A percentile compares a stretch with the other conserved stretches of the same genome.
These are phyloP conservation scores for Lithohypha guttulata DNA, from an alignment of 2,329 filamentous ascomycete species.

Conservation along the genomic window DNA sequence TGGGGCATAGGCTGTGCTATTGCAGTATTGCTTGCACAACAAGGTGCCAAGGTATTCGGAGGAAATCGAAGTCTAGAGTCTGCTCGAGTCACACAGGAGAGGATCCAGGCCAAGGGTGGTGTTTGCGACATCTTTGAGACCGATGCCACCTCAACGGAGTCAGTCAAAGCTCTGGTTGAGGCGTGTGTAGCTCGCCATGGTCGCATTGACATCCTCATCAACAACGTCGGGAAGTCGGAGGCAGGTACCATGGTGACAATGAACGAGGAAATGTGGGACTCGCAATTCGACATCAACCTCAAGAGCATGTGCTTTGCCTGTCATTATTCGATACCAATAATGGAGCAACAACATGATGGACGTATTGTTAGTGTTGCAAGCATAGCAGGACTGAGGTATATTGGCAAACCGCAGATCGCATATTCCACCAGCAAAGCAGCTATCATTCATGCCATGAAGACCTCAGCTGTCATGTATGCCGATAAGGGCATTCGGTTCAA, in stretches of 20 bases:
- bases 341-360: slow-evolving; percentile 39
- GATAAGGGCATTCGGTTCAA: slow-evolving; percentile 41
- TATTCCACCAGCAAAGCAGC: slow-evolving; percentile 41
- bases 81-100: slow-evolving; percentile 30
- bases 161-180: slow-evolving; percentile 44
- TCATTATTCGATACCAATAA: slow-evolving; percentile 44
- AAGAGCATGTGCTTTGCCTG: slow-evolving; percentile 46
- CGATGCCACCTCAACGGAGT: slow-evolving; percentile 43
- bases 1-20: slow-evolving; percentile 45
- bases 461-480: slow-evolving; percentile 39
- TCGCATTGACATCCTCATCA: slow-evolving; percentile 49
- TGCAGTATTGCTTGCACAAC: slow-evolving; percentile 36
- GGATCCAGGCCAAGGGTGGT: slow-evolving; percentile 28
- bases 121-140: slow-evolving; percentile 33
- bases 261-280: slow-evolving; percentile 41
- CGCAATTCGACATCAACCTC: slow-evolving; percentile 45
- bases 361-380: slow-evolving; percentile 40
- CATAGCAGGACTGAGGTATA: slow-evolving; percentile 44
- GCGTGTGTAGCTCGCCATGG: slow-evolving; percentile 43
- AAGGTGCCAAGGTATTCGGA: slow-evolving; percentile 42
- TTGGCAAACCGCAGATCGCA: slow-evolving; percentile 40
- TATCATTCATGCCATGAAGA: slow-evolving; percentile 38
- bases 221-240: slow-evolving; percentile 50
- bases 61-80: slow-evolving; percentile 38
- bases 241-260: slow-evolving; percentile 41